phyloP scores from a whole-genome alignment of 805 yeast species.

The Zygosaccharomyces bailii region DNA sequence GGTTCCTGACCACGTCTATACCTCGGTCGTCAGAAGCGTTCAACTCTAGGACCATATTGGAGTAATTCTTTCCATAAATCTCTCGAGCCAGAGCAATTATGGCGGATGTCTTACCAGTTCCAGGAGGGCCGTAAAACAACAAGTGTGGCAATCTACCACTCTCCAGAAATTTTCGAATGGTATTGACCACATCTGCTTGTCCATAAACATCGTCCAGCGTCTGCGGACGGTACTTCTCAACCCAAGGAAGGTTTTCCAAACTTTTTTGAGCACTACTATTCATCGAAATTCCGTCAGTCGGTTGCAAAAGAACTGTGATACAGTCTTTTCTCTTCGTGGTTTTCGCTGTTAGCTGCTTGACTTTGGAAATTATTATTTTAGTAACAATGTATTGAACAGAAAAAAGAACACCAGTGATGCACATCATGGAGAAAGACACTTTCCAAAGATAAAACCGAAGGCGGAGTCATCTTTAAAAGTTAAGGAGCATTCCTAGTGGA shows the following conservation, averaged over 20 bases:
- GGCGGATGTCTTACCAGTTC: constrained; percentile 90
- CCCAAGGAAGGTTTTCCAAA: constrained; percentile 70
- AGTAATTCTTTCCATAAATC: constrained; percentile 76
- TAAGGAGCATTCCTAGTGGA: not conserved
- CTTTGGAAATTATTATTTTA: not conserved
- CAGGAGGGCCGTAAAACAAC: constrained; percentile 93
- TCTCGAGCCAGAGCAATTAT: constrained; percentile 84
- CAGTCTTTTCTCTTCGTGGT: not conserved
- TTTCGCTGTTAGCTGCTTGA: not conserved
- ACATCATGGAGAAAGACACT: not conserved
- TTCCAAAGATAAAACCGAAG: not conserved
- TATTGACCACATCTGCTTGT: constrained; percentile 78
- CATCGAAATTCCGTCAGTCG: not conserved
- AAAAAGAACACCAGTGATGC: not conserved
- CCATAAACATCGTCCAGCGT: constrained; percentile 86
- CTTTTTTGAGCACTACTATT: constrained; percentile 11
- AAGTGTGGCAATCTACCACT: constrained; percentile 87
- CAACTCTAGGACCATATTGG: constrained; percentile 87
- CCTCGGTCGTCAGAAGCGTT: constrained; percentile 98
- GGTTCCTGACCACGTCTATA: constrained; percentile 95
- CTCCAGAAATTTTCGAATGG: constrained; percentile 79
- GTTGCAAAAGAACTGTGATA: not conserved
- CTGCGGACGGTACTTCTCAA: constrained; percentile 91
- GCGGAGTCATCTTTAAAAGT: not conserved
- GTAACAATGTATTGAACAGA: not conserved